Evolutionary conservation across 2,329 filamentous ascomycete genomes (phyloP).

Genomic region (Biscogniauxia sp.): DNA sequence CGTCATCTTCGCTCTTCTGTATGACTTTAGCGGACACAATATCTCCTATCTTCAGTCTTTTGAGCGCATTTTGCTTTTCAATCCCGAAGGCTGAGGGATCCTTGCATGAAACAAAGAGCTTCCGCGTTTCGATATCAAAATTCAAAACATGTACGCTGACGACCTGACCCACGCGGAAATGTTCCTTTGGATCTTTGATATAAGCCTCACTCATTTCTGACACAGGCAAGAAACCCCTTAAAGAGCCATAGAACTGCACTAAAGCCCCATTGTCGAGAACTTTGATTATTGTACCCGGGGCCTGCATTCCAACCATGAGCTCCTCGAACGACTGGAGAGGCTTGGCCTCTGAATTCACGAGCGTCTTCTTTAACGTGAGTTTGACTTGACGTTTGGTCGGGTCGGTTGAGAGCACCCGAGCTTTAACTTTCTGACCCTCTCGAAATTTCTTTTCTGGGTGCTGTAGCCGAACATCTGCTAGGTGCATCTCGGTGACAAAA

Average conservation of each 20-base stretch:
- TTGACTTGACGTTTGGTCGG: slow-evolving; percentile 73
- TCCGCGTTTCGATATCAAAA: slow-evolving; percentile 67
- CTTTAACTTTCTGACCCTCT: slow-evolving; percentile 80
- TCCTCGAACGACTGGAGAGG: slow-evolving; percentile 76
- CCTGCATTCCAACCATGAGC: slow-evolving; percentile 70
- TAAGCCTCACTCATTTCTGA: slow-evolving; percentile 98
- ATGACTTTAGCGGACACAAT: slow-evolving; percentile 75
- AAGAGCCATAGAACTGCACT: slow-evolving; percentile 84
- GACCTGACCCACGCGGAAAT: slow-evolving; percentile 88
- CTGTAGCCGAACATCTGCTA: slow-evolving; percentile 83
- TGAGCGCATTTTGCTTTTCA: slow-evolving; percentile 74
- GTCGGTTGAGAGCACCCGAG: slow-evolving; percentile 79
- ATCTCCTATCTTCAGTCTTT: slow-evolving; percentile 69
- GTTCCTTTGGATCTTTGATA: slow-evolving; percentile 82
- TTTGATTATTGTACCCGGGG: slow-evolving; percentile 83
- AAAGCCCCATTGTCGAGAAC: slow-evolving; percentile 76
- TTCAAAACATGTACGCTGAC: slow-evolving; percentile 86
- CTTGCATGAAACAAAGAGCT: slow-evolving; percentile 89
- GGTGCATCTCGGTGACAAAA: slow-evolving; percentile 83
- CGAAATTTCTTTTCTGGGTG: slow-evolving; percentile 96
- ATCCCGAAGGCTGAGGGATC: slow-evolving; percentile 75
- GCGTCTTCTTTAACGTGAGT: slow-evolving; percentile 89
- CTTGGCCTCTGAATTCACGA: slow-evolving; percentile 84
- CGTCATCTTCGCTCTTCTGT: slow-evolving; percentile 75
- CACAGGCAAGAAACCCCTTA: slow-evolving; percentile 85